These are phyloP conservation scores for Fennellomyces sp. DNA, from an alignment of 371 early-diverging fungal genomes.

Conservation along the genomic window DNA sequence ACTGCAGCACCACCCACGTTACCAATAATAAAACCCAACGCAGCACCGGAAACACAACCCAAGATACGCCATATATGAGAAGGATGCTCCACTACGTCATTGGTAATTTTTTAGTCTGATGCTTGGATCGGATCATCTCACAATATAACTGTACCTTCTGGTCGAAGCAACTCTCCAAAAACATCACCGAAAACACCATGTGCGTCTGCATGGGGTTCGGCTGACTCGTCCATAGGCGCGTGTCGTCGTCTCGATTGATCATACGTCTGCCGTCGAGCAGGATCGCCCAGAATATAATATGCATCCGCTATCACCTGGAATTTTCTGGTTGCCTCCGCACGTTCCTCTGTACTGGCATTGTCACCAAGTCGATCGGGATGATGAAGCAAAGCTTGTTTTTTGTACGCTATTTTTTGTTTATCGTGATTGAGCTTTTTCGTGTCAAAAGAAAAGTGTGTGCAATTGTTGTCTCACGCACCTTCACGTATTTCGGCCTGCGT, in stretches of 20 bases:
- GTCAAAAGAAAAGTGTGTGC: background rate
- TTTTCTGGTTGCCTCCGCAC: slow-evolving; percentile 68
- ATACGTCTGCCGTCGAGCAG: slow-evolving; percentile 70
- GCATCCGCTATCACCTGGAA: slow-evolving; percentile 83
- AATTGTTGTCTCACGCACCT: slow-evolving; percentile 19
- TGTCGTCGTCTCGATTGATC: slow-evolving; percentile 68
- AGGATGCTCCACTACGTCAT: slow-evolving; percentile 29
- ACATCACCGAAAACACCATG: slow-evolving; percentile 33
- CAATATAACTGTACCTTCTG: too few relatives aligned
- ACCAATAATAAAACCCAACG: slow-evolving; percentile 36
- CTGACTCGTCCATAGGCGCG: slow-evolving; percentile 7
- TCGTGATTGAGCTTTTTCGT: background rate
- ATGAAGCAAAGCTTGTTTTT: slow-evolving; percentile 73
- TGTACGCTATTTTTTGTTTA: slow-evolving; percentile 59
- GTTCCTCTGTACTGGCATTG: slow-evolving; percentile 57
- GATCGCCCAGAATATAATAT: slow-evolving; percentile 82
- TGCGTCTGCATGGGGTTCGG: slow-evolving; percentile 16
- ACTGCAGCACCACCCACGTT: slow-evolving; percentile 34
- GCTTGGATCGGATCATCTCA: too few relatives aligned
- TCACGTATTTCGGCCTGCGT: slow-evolving; percentile 31
- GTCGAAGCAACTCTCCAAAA: slow-evolving; percentile 32
- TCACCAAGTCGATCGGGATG: slow-evolving; percentile 80
- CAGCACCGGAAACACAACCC: slow-evolving; percentile 30
- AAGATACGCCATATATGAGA: slow-evolving; percentile 26
- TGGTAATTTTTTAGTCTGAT: too few relatives aligned